Evolutionary conservation across 2,329 filamentous ascomycete species (phyloP).

Genomic region (Fusarium sp.): DNA sequence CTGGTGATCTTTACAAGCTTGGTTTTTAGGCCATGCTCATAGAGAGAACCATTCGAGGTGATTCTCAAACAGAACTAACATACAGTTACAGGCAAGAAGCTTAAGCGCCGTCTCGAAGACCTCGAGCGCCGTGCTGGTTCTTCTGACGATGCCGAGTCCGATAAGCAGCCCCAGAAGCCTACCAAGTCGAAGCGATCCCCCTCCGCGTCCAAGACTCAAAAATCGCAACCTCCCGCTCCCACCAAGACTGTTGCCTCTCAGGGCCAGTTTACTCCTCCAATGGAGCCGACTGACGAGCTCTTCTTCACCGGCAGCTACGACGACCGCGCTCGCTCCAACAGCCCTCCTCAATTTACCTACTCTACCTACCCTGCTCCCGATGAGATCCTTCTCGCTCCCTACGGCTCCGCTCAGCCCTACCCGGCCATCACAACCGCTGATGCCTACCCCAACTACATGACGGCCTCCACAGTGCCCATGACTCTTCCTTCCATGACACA

Average conservation of each 20-base stretch:
- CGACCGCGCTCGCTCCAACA: conserved; percentile 78
- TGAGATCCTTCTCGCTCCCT: conserved; percentile 73
- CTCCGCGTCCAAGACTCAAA: conserved; percentile 50
- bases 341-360: conserved; percentile 78
- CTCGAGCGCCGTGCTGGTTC: conserved; percentile 82
- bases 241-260: conserved; percentile 61
- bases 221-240: conserved; percentile 49
- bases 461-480: conserved; percentile 67
- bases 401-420: conserved; percentile 69
- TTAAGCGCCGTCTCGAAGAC: conserved; percentile 90
- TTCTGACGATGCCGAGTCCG: conserved; percentile 62
- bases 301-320: conserved; percentile 75
- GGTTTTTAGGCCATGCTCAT: background rate
- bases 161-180: conserved; percentile 50
- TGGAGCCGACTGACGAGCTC: conserved; percentile 74
- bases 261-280: conserved; percentile 74
- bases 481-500: conserved; percentile 77
- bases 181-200: conserved; percentile 54
- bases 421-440: conserved; percentile 67
- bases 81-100: conserved; percentile 81
- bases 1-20: conserved; percentile 12
- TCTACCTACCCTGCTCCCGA: conserved; percentile 78
- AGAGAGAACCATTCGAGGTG: background rate
- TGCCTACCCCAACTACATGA: conserved; percentile 70
- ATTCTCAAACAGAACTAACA: conserved; percentile 31